Base-by-base conservation (phyloP, 805 yeast genomes). In the Blastobotrys peoriensis region DNA sequence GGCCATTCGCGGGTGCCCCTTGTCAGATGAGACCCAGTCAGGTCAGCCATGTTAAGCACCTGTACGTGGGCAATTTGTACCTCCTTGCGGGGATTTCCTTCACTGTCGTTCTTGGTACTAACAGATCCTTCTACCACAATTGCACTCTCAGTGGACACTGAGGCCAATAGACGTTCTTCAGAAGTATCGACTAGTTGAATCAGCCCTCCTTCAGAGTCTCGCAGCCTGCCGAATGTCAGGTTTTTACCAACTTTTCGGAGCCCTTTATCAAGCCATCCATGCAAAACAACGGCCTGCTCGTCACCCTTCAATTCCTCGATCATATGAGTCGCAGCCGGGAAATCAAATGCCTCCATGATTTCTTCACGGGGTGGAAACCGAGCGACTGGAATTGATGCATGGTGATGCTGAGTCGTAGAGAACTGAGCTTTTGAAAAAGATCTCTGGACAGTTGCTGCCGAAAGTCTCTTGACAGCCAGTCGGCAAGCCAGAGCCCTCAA, bases 181-280 rank as follows among this genome's bases (percentile, higher is more conserved):
- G 57, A 58, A 9, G 64, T 57, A 38, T 72, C 61, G 4, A 75
- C 65, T 44, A 86, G 50, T 56, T 89, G 96, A 5, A 80, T 70
- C 5, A 64, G 51, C 38, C 80, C 76, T 0, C 96, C 96, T 35
- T 76, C 68, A 25, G 69, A 58, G 59, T 89, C 98, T 50, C 98
- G 70, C 10, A 91, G 64, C 21, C 74, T 76, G 2, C 83, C 93
- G 68, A 93, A 91, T 1, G 77, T 71, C 40, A 86, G 67, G 8
- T 64, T 64, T 42, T 78, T 79, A 3, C 91, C 80, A 43, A 85
- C 67, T 43, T 78, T 77, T 43, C 82, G 73, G 0, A 96, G 93
- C 51, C 81, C 80, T 18, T 75, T 69, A 56, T 86, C 79, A 15
- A 91, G 74, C 87, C 96, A 93, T 0, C 98, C 98, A 50, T 86